Conservation (phyloP, 2,329 filamentous ascomycete genomes). For the Raffaelea albimanens region DNA sequence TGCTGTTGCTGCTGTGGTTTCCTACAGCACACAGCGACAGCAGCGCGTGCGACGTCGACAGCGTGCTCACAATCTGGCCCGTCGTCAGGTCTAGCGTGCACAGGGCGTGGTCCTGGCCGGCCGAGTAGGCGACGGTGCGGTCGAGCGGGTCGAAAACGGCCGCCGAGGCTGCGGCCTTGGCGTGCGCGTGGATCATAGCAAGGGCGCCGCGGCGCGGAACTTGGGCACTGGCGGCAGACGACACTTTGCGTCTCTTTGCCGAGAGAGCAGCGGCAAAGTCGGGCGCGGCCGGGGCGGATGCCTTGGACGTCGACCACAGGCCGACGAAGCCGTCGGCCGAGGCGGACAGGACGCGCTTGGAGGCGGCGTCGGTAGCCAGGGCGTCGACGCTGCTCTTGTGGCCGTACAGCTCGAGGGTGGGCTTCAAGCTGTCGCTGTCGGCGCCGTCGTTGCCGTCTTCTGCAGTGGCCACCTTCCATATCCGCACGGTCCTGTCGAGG, state of each 20-base stretch:
- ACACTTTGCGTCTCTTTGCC: constrained; percentile 68
- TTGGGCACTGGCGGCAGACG: constrained; percentile 18
- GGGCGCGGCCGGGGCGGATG: constrained; percentile 49
- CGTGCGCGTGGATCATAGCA: constrained; percentile 62
- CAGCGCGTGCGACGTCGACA: constrained; percentile 75
- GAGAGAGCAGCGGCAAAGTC: constrained; percentile 54
- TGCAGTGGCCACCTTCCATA: constrained; percentile 87
- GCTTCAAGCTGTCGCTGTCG: constrained; percentile 57
- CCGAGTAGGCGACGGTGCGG: constrained; percentile 80
- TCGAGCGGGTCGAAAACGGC: constrained; percentile 80
- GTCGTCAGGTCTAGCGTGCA: constrained; percentile 89
- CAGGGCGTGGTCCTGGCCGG: constrained; percentile 83
- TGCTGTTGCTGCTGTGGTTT: not conserved
- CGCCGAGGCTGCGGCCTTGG: constrained; percentile 58
- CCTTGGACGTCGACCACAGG: constrained; percentile 67
- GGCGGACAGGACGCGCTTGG: constrained; percentile 73
- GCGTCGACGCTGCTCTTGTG: constrained; percentile 58
- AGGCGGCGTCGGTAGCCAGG: constrained; percentile 59
- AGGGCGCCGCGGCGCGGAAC: constrained; percentile 69
- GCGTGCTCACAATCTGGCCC: constrained; percentile 64
- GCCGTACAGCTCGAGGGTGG: constrained; percentile 17
- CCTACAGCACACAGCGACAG: constrained; percentile 69
- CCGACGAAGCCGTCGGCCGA: constrained; percentile 76
- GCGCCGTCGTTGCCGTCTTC: constrained; percentile 52
- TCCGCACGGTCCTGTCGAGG: constrained; percentile 72